Base-by-base conservation (phyloP, 768 basidiomycete genomes). In the Wakefieldia striispora region DNA sequence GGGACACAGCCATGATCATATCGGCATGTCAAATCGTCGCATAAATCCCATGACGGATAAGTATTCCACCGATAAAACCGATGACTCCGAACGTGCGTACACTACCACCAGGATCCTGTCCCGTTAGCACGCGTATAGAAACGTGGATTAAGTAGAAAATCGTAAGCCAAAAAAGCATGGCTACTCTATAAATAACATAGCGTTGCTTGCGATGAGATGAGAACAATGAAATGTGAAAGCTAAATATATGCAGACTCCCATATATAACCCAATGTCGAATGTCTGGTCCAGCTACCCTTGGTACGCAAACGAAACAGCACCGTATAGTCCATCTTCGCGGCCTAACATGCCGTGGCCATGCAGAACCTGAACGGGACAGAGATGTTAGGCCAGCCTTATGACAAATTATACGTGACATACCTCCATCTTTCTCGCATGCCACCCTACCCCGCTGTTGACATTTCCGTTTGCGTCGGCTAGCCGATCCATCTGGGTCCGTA, bases 391-490 rank as follows among this genome's bases (percentile, higher is more conserved):
- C 21, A 23, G 23, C 47, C 17, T 29, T 51, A 16, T 17, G 42
- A 37, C 10, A 6, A 53, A 43, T 4, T 5, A 16, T 41, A 53
- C 21, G n/a, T 34, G n/a, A 71, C 85, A 49, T 59, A 91, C 90
- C 81, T 97, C 94, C 91, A 97, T 93, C 72, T 99, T 99, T 50
- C 95, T 73, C 19, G 90, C 84, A 70, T 97, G 93, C 94, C 95
- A 98, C 1, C 95, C 95, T 6, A 95, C 81, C 4, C 87, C 88
- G 60, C 87, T 91, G 64, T 78, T 87, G n/a, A 95, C 91, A 60
- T 91, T 90, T 9, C 93, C 91, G 55, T 91, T 89, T 5, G 88
- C 84, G 49, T 84, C 76, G 10, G 90, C 83, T 19, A 97, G 72
- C 45, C 79, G 76, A 55, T 82, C 80, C 64, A 95, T 74, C 62